These are phyloP conservation scores for Lipomyces orientalis DNA, from an alignment of 805 yeast genomes.

Conservation along the genomic window DNA sequence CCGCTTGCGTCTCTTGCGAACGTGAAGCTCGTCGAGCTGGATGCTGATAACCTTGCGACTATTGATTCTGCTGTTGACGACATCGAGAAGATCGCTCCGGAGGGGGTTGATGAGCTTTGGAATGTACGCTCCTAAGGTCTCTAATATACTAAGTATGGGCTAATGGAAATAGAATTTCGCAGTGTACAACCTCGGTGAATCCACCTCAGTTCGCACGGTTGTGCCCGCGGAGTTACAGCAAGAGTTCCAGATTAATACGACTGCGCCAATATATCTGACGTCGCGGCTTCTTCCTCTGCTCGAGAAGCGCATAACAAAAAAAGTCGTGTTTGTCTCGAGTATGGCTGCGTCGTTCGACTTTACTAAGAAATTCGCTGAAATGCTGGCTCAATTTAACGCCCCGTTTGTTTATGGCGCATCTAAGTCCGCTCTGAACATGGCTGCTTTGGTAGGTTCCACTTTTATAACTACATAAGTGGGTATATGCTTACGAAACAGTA, in stretches of 20 bases:
- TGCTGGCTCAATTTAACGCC: neutral
- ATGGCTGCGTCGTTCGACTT: neutral
- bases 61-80: conserved; percentile 1
- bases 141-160: too few species aligned
- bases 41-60: neutral
- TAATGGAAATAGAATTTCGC: too few species aligned
- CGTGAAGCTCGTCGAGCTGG: conserved; percentile 6
- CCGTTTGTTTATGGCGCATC: neutral
- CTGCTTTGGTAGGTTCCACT: neutral
- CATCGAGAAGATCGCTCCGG: neutral
- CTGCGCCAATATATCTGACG: neutral
- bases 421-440: neutral
- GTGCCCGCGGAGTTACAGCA: neutral
- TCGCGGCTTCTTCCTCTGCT: neutral
- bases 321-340: neutral
- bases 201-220: neutral
- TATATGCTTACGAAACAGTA: neutral
- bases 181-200: neutral
- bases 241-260: neutral
- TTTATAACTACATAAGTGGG: neutral
- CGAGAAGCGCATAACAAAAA: neutral
- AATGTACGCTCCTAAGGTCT: neutral
- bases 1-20: neutral
- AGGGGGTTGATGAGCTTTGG: conserved; percentile 7
- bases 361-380: neutral